Evolutionary conservation across 164 flowering plant species (phyloP).

Genomic region (Stephania cephalantha): DNA sequence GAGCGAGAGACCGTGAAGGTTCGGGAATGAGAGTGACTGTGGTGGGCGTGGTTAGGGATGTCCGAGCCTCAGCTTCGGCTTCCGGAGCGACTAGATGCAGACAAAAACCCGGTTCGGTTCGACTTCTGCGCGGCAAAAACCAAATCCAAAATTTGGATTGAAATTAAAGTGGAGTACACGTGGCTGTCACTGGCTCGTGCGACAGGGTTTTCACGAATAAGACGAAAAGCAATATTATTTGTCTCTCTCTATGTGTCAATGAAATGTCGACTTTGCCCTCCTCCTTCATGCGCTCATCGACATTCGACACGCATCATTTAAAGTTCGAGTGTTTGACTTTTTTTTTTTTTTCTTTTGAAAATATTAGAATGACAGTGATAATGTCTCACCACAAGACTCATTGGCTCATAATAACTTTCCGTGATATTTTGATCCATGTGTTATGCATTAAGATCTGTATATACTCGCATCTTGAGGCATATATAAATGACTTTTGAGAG

Average conservation of each 20-base stretch:
- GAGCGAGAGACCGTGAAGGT: neutral
- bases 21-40: neutral
- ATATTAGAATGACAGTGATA: no score
- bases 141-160: slow-evolving; percentile 19
- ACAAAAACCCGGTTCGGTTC: neutral
- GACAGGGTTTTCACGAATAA: neutral
- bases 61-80: slow-evolving; percentile 27
- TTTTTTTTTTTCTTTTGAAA: no score
- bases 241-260: neutral
- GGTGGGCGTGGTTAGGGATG: slow-evolving; percentile 4
- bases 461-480: no score
- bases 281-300: neutral
- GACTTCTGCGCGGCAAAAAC: slow-evolving; percentile 36
- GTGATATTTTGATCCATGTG: no score
- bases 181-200: neutral
- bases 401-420: no score
- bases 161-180: neutral
- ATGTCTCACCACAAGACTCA: no score
- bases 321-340: no score
- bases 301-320: no score
- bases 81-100: neutral
- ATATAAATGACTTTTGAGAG: no score
- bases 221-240: neutral
- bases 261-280: neutral
- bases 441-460: no score